These are phyloP conservation scores for Ustanciosporium gigantosporum DNA, from an alignment of 1,284 basidiomycete genomes.

Conservation along the genomic window DNA sequence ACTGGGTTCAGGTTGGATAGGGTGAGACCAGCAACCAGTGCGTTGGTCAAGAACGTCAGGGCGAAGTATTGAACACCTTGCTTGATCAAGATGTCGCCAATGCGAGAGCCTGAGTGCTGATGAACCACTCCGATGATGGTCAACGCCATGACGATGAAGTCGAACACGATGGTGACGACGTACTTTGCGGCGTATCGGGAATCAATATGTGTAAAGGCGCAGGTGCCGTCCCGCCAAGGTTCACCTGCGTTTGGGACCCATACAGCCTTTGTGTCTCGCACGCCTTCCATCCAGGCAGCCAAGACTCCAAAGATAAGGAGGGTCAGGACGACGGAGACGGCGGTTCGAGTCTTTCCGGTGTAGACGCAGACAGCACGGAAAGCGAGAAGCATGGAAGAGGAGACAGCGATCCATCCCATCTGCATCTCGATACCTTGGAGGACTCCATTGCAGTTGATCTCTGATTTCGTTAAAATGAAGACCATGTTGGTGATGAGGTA, in stretches of 20 bases:
- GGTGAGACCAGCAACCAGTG: constrained; percentile 34
- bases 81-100: constrained; percentile 37
- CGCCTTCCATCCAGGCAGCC: constrained; percentile 44
- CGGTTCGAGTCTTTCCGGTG: constrained; percentile 10
- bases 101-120: constrained; percentile 36
- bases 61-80: constrained; percentile 50
- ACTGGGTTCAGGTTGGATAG: constrained; percentile 38
- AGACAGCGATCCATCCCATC: constrained; percentile 35
- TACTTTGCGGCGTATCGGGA: constrained; percentile 34
- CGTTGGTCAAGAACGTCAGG: constrained; percentile 35
- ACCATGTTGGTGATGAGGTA: constrained; percentile 17
- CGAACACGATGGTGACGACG: constrained; percentile 34
- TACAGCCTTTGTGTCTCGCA: constrained; percentile 14
- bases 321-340: constrained; percentile 15
- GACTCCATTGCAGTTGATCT: constrained; percentile 21
- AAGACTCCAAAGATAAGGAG: constrained; percentile 30
- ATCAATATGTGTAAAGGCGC: constrained; percentile 15
- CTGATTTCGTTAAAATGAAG: constrained; percentile 6
- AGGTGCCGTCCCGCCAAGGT: constrained; percentile 33
- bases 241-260: constrained; percentile 25
- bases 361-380: constrained; percentile 38
- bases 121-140: constrained; percentile 41
- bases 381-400: constrained; percentile 25
- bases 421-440: constrained; percentile 28
- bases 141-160: constrained; percentile 34